Evolutionary conservation across 805 yeast genomes (phyloP).

Genomic region (Tetrapisispora iriomotensis): DNA sequence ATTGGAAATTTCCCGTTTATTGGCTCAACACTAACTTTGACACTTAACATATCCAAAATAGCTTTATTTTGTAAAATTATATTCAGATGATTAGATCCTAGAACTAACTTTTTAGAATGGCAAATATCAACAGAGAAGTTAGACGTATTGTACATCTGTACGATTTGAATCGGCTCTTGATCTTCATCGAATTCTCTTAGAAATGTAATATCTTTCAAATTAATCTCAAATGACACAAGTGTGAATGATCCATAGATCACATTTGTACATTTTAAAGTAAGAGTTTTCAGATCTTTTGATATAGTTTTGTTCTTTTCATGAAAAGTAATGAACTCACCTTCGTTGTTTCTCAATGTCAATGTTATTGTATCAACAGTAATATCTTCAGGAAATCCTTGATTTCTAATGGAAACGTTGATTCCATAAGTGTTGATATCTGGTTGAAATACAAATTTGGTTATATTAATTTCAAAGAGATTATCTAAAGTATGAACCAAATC

Average conservation of each 20-base stretch:
- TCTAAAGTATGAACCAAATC: conserved; percentile 20
- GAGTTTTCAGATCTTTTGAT: conserved; percentile 4
- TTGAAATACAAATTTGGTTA: conserved; percentile 5
- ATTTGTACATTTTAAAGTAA: conserved; percentile 12
- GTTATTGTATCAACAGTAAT: conserved; percentile 13
- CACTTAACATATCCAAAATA: conserved; percentile 3
- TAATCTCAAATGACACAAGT: conserved; percentile 15
- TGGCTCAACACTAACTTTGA: conserved; percentile 4
- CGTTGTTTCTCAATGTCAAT: conserved; percentile 12
- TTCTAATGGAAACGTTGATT: conserved; percentile 11
- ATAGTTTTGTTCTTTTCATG: conserved; percentile 5
- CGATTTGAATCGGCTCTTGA: neutral
- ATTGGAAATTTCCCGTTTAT: neutral
- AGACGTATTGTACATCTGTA: conserved; percentile 9
- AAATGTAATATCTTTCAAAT: conserved; percentile 21
- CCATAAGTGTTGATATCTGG: conserved; percentile 14
- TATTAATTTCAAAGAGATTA: conserved; percentile 13
- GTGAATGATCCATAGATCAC: conserved; percentile 20
- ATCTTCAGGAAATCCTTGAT: conserved; percentile 12
- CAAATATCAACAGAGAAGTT: conserved; percentile 12
- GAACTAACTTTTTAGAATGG: conserved; percentile 11
- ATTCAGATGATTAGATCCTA: conserved; percentile 15
- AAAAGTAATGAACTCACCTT: conserved; percentile 12
- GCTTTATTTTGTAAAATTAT: conserved; percentile 9
- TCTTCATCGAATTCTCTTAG: conserved; percentile 15